phyloP scores from a whole-genome alignment of 805 yeast genomes.

The Kodamaea kakaduensis region DNA sequence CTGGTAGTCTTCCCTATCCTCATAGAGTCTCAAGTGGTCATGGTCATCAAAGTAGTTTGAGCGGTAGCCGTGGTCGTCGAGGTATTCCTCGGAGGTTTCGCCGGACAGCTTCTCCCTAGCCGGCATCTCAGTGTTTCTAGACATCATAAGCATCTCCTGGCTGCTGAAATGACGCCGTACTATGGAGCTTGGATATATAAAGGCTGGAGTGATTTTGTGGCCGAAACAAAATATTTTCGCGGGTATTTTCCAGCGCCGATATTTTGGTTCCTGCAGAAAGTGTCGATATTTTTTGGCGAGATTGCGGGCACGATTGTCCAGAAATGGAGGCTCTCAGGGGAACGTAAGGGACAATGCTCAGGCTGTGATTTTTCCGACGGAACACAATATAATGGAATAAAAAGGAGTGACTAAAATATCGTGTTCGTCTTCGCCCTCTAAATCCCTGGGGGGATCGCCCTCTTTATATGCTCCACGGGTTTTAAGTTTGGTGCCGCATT shows the following conservation, averaged over 20 bases:
- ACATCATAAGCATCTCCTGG: slow-evolving; percentile 4
- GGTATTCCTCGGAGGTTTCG: background rate
- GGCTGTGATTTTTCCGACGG: background rate
- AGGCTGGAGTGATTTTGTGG: slow-evolving; percentile 1
- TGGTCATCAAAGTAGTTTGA: no score
- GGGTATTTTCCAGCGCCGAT: background rate
- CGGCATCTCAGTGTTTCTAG: slow-evolving; percentile 3
- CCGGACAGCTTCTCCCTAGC: slow-evolving; percentile 4
- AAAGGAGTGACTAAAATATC: slow-evolving; percentile 4
- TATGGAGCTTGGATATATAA: no score
- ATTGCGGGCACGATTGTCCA: slow-evolving; percentile 3
- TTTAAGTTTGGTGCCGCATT: slow-evolving; percentile 1
- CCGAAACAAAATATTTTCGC: background rate
- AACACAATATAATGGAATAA: slow-evolving; percentile 5
- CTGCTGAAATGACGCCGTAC: no score
- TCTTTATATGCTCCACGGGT: slow-evolving; percentile 3
- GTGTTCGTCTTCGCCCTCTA: background rate
- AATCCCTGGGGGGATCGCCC: background rate
- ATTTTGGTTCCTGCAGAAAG: slow-evolving; percentile 5
- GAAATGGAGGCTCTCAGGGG: slow-evolving; percentile 3
- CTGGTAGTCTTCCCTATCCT: no score
- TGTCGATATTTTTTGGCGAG: background rate
- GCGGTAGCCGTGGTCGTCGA: no score
- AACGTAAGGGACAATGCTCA: slow-evolving; percentile 3
- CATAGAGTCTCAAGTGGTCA: no score